phyloP scores from a whole-genome alignment of 305 asterid genomes.

The Fraxinus nigra region DNA sequence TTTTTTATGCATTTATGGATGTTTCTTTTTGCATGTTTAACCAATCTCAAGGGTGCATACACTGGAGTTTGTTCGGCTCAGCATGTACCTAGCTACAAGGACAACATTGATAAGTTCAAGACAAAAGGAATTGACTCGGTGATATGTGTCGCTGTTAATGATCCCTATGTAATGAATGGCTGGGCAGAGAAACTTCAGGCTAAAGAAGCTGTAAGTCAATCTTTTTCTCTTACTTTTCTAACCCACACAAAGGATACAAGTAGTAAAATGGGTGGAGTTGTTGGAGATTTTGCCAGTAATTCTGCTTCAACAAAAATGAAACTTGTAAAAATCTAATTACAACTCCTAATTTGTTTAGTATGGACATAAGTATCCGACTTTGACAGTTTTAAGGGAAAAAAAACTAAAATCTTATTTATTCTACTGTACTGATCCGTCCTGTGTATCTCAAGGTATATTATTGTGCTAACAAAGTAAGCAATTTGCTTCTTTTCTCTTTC shows the following conservation, averaged over 20 bases:
- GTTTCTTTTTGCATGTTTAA: background rate
- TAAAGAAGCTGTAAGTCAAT: slow-evolving; percentile 66
- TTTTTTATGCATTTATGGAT: background rate
- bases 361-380: background rate
- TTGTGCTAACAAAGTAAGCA: background rate
- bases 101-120: slow-evolving; percentile 70
- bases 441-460: background rate
- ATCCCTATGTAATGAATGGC: slow-evolving; percentile 75
- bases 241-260: background rate
- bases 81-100: slow-evolving; percentile 91
- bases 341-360: background rate
- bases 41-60: slow-evolving; percentile 62
- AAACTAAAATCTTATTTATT: background rate
- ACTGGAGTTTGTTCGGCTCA: slow-evolving; percentile 89
- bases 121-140: slow-evolving; percentile 84
- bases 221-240: background rate
- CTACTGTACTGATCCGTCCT: background rate
- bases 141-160: slow-evolving; percentile 85
- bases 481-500: background rate
- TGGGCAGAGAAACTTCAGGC: slow-evolving; percentile 95
- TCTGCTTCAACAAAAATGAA: background rate
- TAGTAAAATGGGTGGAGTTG: background rate
- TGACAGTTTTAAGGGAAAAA: background rate
- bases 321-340: background rate
- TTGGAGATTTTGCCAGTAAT: background rate